Evolutionary conservation across 2,329 filamentous ascomycete genomes (phyloP).

Genomic region (Trichophyton rubrum): DNA sequence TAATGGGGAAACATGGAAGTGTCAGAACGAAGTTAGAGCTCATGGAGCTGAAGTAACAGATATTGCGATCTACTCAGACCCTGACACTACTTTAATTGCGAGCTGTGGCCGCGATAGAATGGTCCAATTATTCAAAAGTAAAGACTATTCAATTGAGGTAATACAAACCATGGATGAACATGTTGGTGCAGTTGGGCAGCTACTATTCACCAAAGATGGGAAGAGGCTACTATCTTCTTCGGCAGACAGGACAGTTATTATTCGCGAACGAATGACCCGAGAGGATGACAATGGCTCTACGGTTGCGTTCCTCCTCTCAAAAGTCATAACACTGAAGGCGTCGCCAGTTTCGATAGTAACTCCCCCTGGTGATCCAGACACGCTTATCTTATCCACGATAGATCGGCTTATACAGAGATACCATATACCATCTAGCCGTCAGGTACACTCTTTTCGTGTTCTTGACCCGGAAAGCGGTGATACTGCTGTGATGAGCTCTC

Average conservation of each 20-base stretch:
- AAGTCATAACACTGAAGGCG: constrained; percentile 69
- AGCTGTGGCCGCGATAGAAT: constrained; percentile 80
- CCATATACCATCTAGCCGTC: constrained; percentile 54
- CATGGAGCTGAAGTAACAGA: constrained; percentile 77
- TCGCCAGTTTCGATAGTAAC: constrained; percentile 76
- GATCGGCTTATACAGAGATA: constrained; percentile 50
- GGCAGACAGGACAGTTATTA: constrained; percentile 71
- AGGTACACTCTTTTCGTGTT: constrained; percentile 64
- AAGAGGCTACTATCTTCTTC: constrained; percentile 71
- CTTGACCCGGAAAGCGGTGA: constrained; percentile 69
- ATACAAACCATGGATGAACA: constrained; percentile 90
- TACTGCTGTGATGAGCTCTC: constrained; percentile 67
- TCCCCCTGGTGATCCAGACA: constrained; percentile 47
- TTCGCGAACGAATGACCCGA: constrained; percentile 64
- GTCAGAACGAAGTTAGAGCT: constrained; percentile 63
- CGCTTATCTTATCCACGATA: constrained; percentile 47
- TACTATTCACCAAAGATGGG: constrained; percentile 63
- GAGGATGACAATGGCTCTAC: constrained; percentile 43
- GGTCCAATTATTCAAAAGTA: constrained; percentile 70
- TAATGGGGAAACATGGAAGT: constrained; percentile 43
- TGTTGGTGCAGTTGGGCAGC: constrained; percentile 65
- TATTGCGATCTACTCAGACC: constrained; percentile 57
- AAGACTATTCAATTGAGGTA: constrained; percentile 52
- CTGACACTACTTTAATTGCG: constrained; percentile 55
- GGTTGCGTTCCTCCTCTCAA: constrained; percentile 63